Base-by-base conservation (phyloP, 208 protist genomes). In the Endotrypanum monterogeii region DNA sequence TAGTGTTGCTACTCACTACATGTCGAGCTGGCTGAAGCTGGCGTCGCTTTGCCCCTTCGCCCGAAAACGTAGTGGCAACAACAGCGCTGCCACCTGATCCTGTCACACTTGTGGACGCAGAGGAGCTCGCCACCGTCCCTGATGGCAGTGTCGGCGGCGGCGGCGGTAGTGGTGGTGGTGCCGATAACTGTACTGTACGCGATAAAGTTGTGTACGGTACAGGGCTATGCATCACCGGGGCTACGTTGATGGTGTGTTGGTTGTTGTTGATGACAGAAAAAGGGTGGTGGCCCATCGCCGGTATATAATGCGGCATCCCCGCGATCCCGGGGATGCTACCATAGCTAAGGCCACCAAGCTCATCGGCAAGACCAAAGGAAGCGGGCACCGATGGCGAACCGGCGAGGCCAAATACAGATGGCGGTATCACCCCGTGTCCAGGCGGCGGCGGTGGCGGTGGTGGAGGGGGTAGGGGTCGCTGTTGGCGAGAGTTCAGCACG, bases 191-290 rank as follows among this genome's bases (percentile, higher is more conserved):
- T 23, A 54, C 46, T 12, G 39, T 18, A 18, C 32, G 52, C n/a
- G 23, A 32, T 41, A 73, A 23, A 18, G 68, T 46, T 23, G 71
- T 14, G 72, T 70, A 77, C n/a, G 60, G 37, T 30, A 67, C 70
- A 28, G 57, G 48, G 44, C 60, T 71, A 7, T 56, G 67, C 67
- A 77, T 82, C 46, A 62, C 66, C 0, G 78, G 78, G 32, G 70
- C 79, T 46, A 70, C 72, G 73, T 83, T 83, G 73, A 83, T 69
- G 61, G 79, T 56, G 69, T 83, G 79, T 48, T 79, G 72, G 68
- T 79, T 83, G 66, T 79, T 79, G 66, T 83, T 83, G 65, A 83
- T 78, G 65, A 48, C 68, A 12, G 76, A 79, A 46, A 86, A 82
- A 12, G 82, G 76, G 66, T 83, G 72, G 74, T 86, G 74, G 50